A percentile compares a stretch with the other conserved stretches of the same genome.
phyloP scores from a whole-genome alignment of 805 yeast genomes.

The Yamadazyma takamatsuzukensis region DNA sequence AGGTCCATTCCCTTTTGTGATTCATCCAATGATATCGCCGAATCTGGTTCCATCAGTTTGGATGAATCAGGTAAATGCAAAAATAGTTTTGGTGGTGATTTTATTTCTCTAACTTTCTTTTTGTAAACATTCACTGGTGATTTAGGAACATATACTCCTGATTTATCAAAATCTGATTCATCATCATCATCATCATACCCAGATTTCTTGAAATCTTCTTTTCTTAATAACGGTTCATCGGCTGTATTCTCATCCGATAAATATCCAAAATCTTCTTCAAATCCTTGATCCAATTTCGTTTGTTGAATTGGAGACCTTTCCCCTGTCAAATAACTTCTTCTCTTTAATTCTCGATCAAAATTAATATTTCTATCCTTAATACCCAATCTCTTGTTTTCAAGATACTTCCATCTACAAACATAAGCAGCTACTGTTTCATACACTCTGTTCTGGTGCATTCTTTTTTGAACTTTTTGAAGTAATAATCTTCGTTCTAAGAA shows the following conservation, averaged over 20 bases:
- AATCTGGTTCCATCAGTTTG: background rate
- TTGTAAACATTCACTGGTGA: slow-evolving; percentile 24
- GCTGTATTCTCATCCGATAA: slow-evolving; percentile 6
- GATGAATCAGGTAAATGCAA: slow-evolving; percentile 8
- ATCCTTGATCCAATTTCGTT: slow-evolving; percentile 10
- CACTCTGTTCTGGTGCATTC: slow-evolving; percentile 38
- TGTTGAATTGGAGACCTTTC: slow-evolving; percentile 14
- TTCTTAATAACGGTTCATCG: slow-evolving; percentile 1
- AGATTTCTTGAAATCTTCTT: slow-evolving; percentile 4
- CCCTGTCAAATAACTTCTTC: slow-evolving; percentile 26
- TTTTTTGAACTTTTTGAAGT: slow-evolving; percentile 52
- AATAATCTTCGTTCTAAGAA: slow-evolving; percentile 61
- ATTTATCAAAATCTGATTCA: slow-evolving; percentile 8
- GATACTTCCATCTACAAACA: slow-evolving; percentile 45
- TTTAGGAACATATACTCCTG: slow-evolving; percentile 27
- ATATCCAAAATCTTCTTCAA: slow-evolving; percentile 11
- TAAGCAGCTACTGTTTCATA: slow-evolving; percentile 47
- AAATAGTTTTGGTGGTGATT: slow-evolving; percentile 14
- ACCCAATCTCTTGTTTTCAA: slow-evolving; percentile 24
- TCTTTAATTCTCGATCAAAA: slow-evolving; percentile 19
- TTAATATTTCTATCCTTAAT: slow-evolving; percentile 21
- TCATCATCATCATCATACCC: slow-evolving; percentile 6
- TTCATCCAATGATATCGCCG: no score
- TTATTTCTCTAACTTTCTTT: slow-evolving; percentile 8
- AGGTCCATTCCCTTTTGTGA: no score